Evolutionary conservation across 108 stramenopile species (phyloP).

Genomic region (Discostella stelligeroides): DNA sequence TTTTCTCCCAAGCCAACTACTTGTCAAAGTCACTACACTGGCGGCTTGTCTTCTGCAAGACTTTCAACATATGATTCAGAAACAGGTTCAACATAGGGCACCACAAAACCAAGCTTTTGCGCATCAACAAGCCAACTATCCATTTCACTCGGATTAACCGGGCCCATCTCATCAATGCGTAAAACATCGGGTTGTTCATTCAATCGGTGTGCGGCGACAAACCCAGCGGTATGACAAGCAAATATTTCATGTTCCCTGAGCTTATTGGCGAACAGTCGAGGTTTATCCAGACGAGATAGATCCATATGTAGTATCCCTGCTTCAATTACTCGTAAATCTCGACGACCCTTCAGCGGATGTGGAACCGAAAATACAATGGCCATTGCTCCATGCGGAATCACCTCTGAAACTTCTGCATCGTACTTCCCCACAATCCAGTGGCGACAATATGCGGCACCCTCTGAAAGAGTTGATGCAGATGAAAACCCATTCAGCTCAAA

Average conservation of each 20-base stretch:
- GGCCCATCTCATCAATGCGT: constrained; percentile 56
- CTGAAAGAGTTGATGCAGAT: constrained; percentile 42
- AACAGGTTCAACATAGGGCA: constrained; percentile 41
- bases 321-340: constrained; percentile 51
- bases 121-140: constrained; percentile 56
- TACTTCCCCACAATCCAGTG: constrained; percentile 64
- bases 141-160: constrained; percentile 54
- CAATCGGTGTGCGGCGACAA: constrained; percentile 49
- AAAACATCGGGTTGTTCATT: constrained; percentile 1
- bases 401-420: constrained; percentile 32
- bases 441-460: constrained; percentile 38
- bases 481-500: constrained; percentile 52
- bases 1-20: no score
- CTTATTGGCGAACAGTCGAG: constrained; percentile 56
- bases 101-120: constrained; percentile 41
- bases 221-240: constrained; percentile 61
- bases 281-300: constrained; percentile 44
- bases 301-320: constrained; percentile 62
- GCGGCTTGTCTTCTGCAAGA: constrained; percentile 7
- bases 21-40: no score
- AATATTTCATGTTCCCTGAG: constrained; percentile 57
- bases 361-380: constrained; percentile 60
- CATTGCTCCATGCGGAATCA: constrained; percentile 48
- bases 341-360: constrained; percentile 45
- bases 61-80: not conserved